A percentile compares a stretch with the other conserved stretches of the same genome.
Conservation (phyloP, 352 stramenopile genomes). For the Globisporangium lucens region DNA sequence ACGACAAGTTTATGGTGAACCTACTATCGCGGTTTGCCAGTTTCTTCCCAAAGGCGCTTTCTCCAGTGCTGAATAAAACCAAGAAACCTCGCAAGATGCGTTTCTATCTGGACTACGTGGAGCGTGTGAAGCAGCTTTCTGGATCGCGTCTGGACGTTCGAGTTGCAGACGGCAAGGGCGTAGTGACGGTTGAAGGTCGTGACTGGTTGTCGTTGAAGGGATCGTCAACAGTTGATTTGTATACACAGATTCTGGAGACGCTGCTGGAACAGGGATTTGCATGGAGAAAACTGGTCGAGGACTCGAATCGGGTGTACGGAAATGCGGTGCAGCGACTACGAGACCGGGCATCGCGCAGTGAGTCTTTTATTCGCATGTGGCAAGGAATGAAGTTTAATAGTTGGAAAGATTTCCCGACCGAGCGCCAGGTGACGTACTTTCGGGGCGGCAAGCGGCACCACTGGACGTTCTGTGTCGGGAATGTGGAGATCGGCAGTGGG, state of each 20-base stretch:
- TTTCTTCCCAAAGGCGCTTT: slow-evolving; percentile 45
- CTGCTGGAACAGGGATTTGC: slow-evolving; percentile 37
- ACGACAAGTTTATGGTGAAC: slow-evolving; percentile 44
- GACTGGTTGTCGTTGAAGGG: slow-evolving; percentile 49
- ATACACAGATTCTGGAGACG: slow-evolving; percentile 44
- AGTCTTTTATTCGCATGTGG: slow-evolving; percentile 54
- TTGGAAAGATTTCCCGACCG: slow-evolving; percentile 28
- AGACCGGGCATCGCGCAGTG: slow-evolving; percentile 18
- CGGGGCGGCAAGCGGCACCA: slow-evolving; percentile 47
- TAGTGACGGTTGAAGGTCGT: slow-evolving; percentile 39
- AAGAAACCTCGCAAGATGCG: slow-evolving; percentile 71
- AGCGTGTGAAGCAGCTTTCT: slow-evolving; percentile 44
- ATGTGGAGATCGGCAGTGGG: slow-evolving; percentile 66
- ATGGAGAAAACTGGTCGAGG: slow-evolving; percentile 47
- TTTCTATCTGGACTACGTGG: slow-evolving; percentile 64
- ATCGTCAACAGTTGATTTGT: slow-evolving; percentile 39
- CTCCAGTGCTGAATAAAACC: slow-evolving; percentile 56
- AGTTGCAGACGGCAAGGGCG: slow-evolving; percentile 32
- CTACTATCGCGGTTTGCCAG: slow-evolving; percentile 53
- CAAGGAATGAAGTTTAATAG: slow-evolving; percentile 39
- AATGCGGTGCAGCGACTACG: slow-evolving; percentile 15
- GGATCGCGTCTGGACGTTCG: slow-evolving; percentile 38
- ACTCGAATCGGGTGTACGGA: slow-evolving; percentile 28
- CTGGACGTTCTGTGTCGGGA: slow-evolving; percentile 59
- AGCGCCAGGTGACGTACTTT: slow-evolving; percentile 50